phyloP scores from a whole-genome alignment of 345 rosid species.

The Gossypium turneri region DNA sequence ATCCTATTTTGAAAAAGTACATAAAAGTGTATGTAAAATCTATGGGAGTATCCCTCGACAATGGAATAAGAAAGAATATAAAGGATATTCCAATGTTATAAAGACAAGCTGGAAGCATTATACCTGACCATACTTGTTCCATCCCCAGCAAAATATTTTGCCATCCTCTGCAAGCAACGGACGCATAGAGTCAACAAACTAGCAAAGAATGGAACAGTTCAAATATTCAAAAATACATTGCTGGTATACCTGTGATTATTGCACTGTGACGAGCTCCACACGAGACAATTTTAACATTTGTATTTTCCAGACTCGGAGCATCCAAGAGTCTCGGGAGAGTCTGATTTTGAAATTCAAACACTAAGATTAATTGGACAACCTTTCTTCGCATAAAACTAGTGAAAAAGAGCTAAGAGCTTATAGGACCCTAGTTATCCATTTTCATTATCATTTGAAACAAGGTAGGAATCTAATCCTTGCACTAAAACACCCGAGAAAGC shows the following conservation, averaged over 20 bases:
- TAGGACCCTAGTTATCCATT: background rate
- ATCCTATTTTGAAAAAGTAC: background rate
- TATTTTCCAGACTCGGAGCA: constrained; percentile 71
- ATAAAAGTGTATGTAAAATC: background rate
- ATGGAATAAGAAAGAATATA: background rate
- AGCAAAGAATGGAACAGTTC: background rate
- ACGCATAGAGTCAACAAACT: constrained; percentile 16
- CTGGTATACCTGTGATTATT: constrained; percentile 55
- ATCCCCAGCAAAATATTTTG: constrained; percentile 90
- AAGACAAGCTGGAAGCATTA: constrained; percentile 1
- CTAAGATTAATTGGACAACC: background rate
- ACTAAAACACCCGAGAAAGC: background rate
- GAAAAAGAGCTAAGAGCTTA: background rate
- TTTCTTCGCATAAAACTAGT: background rate
- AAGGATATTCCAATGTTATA: background rate
- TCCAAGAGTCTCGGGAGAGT: constrained; percentile 83
- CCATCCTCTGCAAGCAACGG: constrained; percentile 56
- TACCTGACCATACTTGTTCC: constrained; percentile 99
- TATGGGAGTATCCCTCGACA: background rate
- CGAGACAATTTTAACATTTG: constrained; percentile 53
- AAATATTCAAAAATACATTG: background rate
- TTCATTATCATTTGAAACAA: background rate
- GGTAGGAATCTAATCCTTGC: background rate
- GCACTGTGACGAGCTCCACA: constrained; percentile 98
- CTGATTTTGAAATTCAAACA: constrained; percentile 40